Base-by-base conservation (phyloP, 331 rosid species). In the Prunus yedoensis region DNA sequence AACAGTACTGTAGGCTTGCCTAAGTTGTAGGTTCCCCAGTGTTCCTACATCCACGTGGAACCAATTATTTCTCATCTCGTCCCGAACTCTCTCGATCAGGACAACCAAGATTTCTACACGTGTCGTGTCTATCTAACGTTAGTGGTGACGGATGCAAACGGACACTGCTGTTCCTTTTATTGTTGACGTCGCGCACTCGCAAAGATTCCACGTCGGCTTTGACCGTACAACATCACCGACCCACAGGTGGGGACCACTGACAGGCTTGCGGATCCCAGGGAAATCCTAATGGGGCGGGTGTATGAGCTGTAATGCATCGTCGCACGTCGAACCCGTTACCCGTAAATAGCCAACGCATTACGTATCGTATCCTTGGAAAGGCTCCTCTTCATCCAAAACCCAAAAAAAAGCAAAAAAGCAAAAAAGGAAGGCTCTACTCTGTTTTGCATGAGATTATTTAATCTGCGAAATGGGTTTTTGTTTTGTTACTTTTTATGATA, bases 71-170 rank as follows among this genome's bases (percentile, higher is more conserved):
- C 85, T 75, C 17, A 74, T 77, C 14, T 25, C 32, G 58, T 81
- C 86, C 56, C 76, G 81, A 85, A 76, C 52, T 72, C 80, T 77
- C 82, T 81, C 85, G 82, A 10, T 52, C 27, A 38, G 72, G 82
- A 68, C 85, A 87, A 77, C 73, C 71, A 14, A 74, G 76, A 81
- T 65, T 4, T 14, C 1, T 82, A 81, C 92, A 90, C 87, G 88
- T 88, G 88, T 81, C 73, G 0, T 0, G 0, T 11, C 46, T 52
- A 17, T 21, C 70, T 18, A 62, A 32, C 16, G 25, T 18, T n/a
- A 75, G 83, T 70, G 1, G 74, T 21, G 53, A 73, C 6, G 3
- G 52, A 23, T 20, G 27, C 20, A 25, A 58, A 77, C 57, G 62
- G 79, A 41, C 14, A 51, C 60, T 20, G n/a, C 16, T 43, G 27